Base-by-base conservation (phyloP, 2,329 filamentous ascomycete genomes). In the Phoma sp. region DNA sequence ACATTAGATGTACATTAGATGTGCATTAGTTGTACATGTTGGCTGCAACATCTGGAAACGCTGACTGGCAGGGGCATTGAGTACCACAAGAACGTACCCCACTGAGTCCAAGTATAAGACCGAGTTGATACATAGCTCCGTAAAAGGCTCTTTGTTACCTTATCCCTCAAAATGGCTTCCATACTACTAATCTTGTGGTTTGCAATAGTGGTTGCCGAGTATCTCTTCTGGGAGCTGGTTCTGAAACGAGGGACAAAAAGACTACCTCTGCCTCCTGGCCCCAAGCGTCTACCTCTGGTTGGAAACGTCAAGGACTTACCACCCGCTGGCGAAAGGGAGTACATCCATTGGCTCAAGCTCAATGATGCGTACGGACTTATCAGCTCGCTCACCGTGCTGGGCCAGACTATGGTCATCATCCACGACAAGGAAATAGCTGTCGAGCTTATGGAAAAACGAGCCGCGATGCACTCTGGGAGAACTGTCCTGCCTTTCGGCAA, bases 261-360 rank as follows among this genome's bases (percentile, higher is more conserved):
- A n/a, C 33, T 45, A 20, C 66, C 68, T 1, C 67, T 82, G 0
- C 83, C 81, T 1, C 83, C 82, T 1, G 83, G 83, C 0, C 83
- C 83, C 0, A 80, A 71, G 34, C 75, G 74, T 0, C 60, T 79
- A 6, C 80, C 81, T 0, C 7, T 84, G 0, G 15, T 84, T 1
- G 83, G 83, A 2, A 84, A 84, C 56, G 54, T 84, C 11, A 56
- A 59, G 0, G 81, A 84, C 52, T 66, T 85, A 7, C 83, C 83
- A 0, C 63, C 72, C 0, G 39, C 66, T 7, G 73, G 68, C 1
- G 53, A 56, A 4, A 71, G 65, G 4, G 78, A 80, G 43, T 78
- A 69, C 62, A 50, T 72, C 7, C 77, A 81, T 48, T 81, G 78
- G 78, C 52, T 76, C 0, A 70, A 78, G 36, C 72, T 78, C 54